Base-by-base conservation (phyloP, 2,329 filamentous ascomycete species). In the Colletotrichum sojae region DNA sequence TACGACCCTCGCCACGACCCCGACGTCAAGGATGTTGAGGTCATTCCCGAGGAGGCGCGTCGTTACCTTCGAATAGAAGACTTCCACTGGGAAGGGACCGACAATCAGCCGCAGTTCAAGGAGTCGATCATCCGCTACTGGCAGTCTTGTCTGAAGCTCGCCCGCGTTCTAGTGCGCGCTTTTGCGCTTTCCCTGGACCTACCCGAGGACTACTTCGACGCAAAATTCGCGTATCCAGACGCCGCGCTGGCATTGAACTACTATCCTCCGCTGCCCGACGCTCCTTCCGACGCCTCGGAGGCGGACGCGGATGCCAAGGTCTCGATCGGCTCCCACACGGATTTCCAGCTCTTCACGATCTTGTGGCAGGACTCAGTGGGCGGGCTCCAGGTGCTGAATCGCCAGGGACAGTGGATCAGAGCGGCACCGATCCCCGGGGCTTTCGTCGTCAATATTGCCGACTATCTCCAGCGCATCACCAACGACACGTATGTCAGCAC, bases 131-230 rank as follows among this genome's bases (percentile, higher is more conserved):
- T 87, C 9, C 71, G 72, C 1, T 88, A 89, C 73, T 88, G 84
- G 80, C 74, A 78, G 20, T 76, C 80, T 6, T 85, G 85, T 45
- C 78, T 90, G 12, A 78, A 72, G 0, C 79, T 90, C 1, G 84
- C 87, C 1, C 81, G 88, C 22, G 82, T 80, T 43, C 75, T 90
- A 39, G 82, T 87, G 2, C 79, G 80, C 5, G 77, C 83, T 6
- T 89, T 91, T 72, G 88, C 88, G 0, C 78, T 91, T 3, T 84
- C 84, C 5, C 79, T 90, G 2, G 82, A 83, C 12, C 78, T 90
- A 4, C 80, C 83, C 0, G 88, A 90, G 72, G 73, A 82, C 40
- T 85, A 86, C 63, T 90, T 90, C 73, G 87, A 90, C 69, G 77
- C 78, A 3, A 84, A 88, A 61, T 83, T 85, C 18, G 84, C 81